Evolutionary conservation across 805 yeast genomes (phyloP).

Genomic region (Pichia heedii): DNA sequence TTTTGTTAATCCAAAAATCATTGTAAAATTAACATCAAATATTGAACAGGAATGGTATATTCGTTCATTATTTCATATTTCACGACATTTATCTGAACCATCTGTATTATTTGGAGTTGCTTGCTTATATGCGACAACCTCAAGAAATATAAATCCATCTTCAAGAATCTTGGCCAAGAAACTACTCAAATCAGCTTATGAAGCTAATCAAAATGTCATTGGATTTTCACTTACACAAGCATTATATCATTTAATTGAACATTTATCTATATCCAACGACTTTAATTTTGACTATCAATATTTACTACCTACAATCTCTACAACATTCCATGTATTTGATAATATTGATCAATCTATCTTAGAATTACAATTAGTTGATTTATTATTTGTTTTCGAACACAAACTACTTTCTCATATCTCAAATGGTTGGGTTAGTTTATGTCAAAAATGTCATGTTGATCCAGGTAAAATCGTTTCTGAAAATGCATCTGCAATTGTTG

Average conservation of each 20-base stretch:
- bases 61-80: conserved; percentile 33
- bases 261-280: conserved; percentile 9
- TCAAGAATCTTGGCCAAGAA: conserved; percentile 29
- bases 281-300: conserved; percentile 20
- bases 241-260: conserved; percentile 23
- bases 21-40: conserved; percentile 36
- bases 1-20: conserved; percentile 37
- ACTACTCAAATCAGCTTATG: conserved; percentile 27
- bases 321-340: conserved; percentile 19
- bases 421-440: conserved; percentile 72
- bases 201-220: conserved; percentile 29
- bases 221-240: conserved; percentile 39
- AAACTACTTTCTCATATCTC: conserved; percentile 26
- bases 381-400: conserved; percentile 39
- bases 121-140: conserved; percentile 39
- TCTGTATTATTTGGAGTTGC: conserved; percentile 33
- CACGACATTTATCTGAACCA: conserved; percentile 14
- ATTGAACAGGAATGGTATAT: conserved; percentile 47
- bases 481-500: conserved; percentile 21
- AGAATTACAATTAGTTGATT: conserved; percentile 28
- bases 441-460: conserved; percentile 50
- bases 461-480: conserved; percentile 47
- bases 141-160: conserved; percentile 29
- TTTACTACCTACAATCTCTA: conserved; percentile 29
- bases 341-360: conserved; percentile 18